Percentiles rank a stretch among this genome's conserved stretches.
These are phyloP conservation scores for Eutypa lata DNA, from an alignment of 2,329 filamentous ascomycete species.

Conservation along the genomic window DNA sequence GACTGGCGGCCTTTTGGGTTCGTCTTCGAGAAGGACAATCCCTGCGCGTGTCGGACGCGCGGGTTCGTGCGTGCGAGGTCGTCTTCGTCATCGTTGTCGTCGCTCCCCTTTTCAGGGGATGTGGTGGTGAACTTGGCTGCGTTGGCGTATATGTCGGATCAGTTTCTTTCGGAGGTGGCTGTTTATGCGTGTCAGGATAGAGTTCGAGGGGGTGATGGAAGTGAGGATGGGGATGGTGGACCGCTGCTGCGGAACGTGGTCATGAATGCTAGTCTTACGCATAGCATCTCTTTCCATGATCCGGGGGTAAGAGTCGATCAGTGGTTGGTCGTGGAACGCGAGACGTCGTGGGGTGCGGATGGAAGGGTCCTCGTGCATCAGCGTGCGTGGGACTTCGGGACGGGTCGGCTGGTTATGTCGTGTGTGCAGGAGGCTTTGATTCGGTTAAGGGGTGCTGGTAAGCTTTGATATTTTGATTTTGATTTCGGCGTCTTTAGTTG, in stretches of 20 bases:
- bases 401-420: conserved; percentile 8
- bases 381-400: conserved; percentile 7
- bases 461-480: conserved; percentile 2
- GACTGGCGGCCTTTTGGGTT: conserved; percentile 5
- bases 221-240: neutral
- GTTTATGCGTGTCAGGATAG: conserved; percentile 1
- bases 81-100: too few species aligned
- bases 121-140: neutral
- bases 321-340: conserved; percentile 11
- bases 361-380: conserved; percentile 13
- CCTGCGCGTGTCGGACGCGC: neutral
- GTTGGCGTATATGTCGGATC: conserved; percentile 1
- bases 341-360: conserved; percentile 12
- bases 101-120: neutral
- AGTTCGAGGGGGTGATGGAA: too few species aligned
- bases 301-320: conserved; percentile 6
- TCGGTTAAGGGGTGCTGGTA: conserved; percentile 8
- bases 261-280: conserved; percentile 6
- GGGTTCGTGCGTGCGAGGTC: too few species aligned
- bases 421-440: conserved; percentile 11
- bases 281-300: conserved; percentile 13
- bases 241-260: neutral
- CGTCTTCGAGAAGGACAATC: neutral
- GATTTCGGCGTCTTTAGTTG: too few species aligned
- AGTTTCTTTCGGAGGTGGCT: neutral